Conservation (phyloP, 352 stramenopile species). For the Phytopythium kandeliae region DNA sequence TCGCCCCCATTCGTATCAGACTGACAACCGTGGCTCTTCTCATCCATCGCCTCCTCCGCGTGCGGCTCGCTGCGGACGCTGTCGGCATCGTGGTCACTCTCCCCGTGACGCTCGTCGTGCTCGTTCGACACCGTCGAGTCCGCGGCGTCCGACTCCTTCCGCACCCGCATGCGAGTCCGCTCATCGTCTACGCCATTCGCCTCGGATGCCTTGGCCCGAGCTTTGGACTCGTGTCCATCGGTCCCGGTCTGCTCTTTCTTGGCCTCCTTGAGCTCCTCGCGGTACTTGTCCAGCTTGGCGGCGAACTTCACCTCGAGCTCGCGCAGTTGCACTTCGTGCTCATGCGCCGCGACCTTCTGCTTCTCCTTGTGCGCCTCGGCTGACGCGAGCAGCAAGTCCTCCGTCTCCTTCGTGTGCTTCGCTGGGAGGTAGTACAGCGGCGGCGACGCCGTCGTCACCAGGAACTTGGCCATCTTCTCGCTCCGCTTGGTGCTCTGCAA, state of each 20-base stretch:
- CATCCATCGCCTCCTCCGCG: not conserved
- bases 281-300: slow-evolving; percentile 39
- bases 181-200: slow-evolving; percentile 9
- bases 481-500: slow-evolving; percentile 41
- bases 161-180: not conserved
- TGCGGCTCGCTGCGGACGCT: slow-evolving; percentile 6
- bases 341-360: slow-evolving; percentile 25
- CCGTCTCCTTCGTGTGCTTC: slow-evolving; percentile 73
- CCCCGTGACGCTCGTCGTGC: not conserved
- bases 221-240: slow-evolving; percentile 11
- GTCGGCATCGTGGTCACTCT: slow-evolving; percentile 3
- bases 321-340: slow-evolving; percentile 38
- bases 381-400: slow-evolving; percentile 62
- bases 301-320: slow-evolving; percentile 45
- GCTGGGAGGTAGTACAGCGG: slow-evolving; percentile 69
- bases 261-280: slow-evolving; percentile 32
- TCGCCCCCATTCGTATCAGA: not conserved
- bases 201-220: not conserved
- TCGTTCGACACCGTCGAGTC: not conserved
- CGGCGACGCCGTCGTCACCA: slow-evolving; percentile 61
- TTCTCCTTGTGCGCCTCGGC: slow-evolving; percentile 72
- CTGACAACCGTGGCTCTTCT: too few species aligned
- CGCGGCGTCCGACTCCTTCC: slow-evolving; percentile 1
- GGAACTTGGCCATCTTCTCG: slow-evolving; percentile 42
- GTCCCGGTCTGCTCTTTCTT: slow-evolving; percentile 11